Percentiles rank a stretch among this genome's conserved stretches.
Conservation (phyloP, 2,329 filamentous ascomycete genomes). For the Macrophomina pseudophaseolina region DNA sequence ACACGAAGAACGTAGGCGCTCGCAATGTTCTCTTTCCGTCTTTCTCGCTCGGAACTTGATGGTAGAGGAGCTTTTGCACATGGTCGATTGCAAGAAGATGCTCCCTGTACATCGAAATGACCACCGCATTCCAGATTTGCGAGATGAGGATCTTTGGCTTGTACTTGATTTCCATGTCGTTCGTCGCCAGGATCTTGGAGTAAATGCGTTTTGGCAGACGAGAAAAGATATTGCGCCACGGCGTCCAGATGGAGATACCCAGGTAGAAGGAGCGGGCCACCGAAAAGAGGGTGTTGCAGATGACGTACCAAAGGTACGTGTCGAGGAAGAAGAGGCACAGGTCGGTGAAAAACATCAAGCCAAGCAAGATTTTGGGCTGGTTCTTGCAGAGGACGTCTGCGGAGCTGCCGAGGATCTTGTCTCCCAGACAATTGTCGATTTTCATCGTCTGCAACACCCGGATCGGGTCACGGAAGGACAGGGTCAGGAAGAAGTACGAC, state of each 20-base stretch:
- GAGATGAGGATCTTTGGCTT: conserved; percentile 99
- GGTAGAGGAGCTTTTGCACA: conserved; percentile 96
- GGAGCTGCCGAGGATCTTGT: conserved; percentile 62
- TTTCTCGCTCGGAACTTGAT: conserved; percentile 97
- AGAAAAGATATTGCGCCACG: conserved; percentile 98
- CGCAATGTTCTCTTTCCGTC: conserved; percentile 96
- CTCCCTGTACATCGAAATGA: conserved; percentile 99
- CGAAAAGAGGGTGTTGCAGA: conserved; percentile 91
- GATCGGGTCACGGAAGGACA: conserved; percentile 93
- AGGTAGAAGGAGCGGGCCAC: conserved; percentile 96
- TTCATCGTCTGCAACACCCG: conserved; percentile 85
- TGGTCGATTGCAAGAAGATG: conserved; percentile 97
- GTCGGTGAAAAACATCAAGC: conserved; percentile 91
- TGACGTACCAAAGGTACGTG: conserved; percentile 97
- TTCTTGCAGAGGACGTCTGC: conserved; percentile 70
- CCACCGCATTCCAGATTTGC: conserved; percentile 98
- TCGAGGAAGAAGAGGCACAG: conserved; percentile 97
- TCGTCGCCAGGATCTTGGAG: conserved; percentile 95
- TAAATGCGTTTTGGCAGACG: conserved; percentile 98
- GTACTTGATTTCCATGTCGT: conserved; percentile 99
- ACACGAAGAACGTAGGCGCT: conserved; percentile 97
- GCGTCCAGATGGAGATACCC: conserved; percentile 96
- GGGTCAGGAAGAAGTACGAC: conserved; percentile 89
- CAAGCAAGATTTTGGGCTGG: conserved; percentile 82
- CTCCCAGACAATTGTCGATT: conserved; percentile 75